A percentile compares a stretch with the other conserved stretches of the same genome.
phyloP scores from a whole-genome alignment of 352 stramenopile species.

The Peronospora farinosa region DNA sequence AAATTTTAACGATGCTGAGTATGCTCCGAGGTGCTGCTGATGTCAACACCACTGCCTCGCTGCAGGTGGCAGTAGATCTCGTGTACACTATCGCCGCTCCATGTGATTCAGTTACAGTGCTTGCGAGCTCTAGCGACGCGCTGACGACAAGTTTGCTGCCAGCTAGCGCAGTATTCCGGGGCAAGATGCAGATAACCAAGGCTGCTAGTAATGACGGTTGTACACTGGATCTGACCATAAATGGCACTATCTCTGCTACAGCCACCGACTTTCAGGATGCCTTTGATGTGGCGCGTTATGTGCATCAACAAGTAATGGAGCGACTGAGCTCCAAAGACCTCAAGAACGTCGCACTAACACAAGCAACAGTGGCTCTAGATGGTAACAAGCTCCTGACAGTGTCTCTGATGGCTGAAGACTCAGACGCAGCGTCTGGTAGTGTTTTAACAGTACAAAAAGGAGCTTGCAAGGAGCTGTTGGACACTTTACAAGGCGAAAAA shows the following conservation, averaged over 20 bases:
- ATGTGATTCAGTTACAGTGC: conserved; percentile 16
- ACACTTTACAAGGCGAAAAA: conserved; percentile 10
- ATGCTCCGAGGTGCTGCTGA: conserved; percentile 10
- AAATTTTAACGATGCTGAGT: conserved; percentile 5
- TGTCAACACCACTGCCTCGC: not conserved
- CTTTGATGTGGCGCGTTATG: conserved; percentile 19
- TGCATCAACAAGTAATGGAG: conserved; percentile 25
- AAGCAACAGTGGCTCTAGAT: conserved; percentile 14
- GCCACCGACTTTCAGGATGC: conserved; percentile 10
- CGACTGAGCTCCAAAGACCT: conserved; percentile 20
- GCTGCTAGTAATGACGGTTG: conserved; percentile 28
- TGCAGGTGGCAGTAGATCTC: conserved; percentile 26
- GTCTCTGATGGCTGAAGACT: conserved; percentile 14
- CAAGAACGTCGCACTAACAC: conserved; percentile 19
- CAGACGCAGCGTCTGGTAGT: conserved; percentile 7
- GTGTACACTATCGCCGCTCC: conserved; percentile 28
- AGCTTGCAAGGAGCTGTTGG: conserved; percentile 25
- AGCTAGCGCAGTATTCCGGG: conserved; percentile 20
- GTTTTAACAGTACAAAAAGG: conserved; percentile 28
- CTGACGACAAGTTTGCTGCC: conserved; percentile 23
- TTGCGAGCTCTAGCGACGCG: conserved; percentile 23
- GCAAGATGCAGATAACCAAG: conserved; percentile 37
- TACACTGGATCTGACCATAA: conserved; percentile 32
- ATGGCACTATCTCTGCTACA: conserved; percentile 13
- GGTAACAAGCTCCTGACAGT: conserved; percentile 25